phyloP scores from a whole-genome alignment of 1,284 basidiomycete species.

The Microbotryum silenes-acaulis region DNA sequence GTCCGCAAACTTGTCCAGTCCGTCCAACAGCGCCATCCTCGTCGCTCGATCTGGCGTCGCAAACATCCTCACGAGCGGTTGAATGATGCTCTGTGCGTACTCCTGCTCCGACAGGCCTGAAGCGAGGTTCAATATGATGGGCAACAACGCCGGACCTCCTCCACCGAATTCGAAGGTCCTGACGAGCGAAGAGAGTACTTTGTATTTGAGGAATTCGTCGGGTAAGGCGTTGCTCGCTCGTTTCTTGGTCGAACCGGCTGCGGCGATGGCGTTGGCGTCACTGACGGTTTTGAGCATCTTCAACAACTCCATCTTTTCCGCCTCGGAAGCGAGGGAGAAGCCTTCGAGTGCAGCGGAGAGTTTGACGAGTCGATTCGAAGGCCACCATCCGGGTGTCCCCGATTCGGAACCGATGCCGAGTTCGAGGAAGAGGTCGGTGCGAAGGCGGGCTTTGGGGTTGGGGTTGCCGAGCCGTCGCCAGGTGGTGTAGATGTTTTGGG shows the following conservation, averaged over 20 bases:
- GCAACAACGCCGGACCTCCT: conserved; percentile 55
- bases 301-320: conserved; percentile 68
- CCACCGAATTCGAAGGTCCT: conserved; percentile 70
- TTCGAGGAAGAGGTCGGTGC: conserved; percentile 68
- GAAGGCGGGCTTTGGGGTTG: conserved; percentile 68
- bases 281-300: conserved; percentile 41
- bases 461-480: conserved; percentile 86
- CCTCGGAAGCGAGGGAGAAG: conserved; percentile 74
- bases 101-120: conserved; percentile 55
- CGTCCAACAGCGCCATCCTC: conserved; percentile 85
- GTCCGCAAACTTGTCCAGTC: conserved; percentile 72
- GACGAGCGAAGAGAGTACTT: conserved; percentile 77
- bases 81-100: conserved; percentile 61
- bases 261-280: conserved; percentile 5
- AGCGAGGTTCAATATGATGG: conserved; percentile 70
- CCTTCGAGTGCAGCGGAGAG: conserved; percentile 79
- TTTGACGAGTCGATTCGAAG: conserved; percentile 71
- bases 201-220: conserved; percentile 73
- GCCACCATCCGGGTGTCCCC: conserved; percentile 66
- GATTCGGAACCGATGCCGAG: conserved; percentile 53
- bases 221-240: conserved; percentile 58
- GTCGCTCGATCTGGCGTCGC: conserved; percentile 84
- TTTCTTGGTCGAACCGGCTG: neutral
- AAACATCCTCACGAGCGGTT: conserved; percentile 73
- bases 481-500: conserved; percentile 62